Evolutionary conservation across 345 rosid genomes (phyloP), one percentile per base, ranked within the genome.

Genomic region (Ceriops decandra): DNA sequence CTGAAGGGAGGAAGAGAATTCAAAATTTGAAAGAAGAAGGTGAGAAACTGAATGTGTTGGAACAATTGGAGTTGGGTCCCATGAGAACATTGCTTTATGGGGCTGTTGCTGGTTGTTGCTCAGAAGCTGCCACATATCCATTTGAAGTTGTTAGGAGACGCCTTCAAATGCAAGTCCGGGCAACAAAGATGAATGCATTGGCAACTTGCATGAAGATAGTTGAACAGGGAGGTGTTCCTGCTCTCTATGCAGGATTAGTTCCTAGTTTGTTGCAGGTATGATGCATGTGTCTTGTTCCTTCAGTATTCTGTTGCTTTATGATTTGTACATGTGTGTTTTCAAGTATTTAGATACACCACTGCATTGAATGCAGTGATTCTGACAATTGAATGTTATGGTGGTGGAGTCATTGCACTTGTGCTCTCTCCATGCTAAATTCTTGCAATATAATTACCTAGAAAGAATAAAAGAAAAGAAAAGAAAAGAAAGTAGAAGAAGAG

Each of bases 81-180:
- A 31, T 81, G 7, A 86, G 95, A 74, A 93, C 98, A 63, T 84
- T 91, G 74, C 69, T 93, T 2, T 89, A 88, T 49, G 97, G 98
- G 59, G 98, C 97, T 47, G 66, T 91, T 22, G 89, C 96, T 2
- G 95, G 98, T 63, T 95, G 86, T 36, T 91, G 96, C 74, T 83
- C 97, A 54, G 98, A 93, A 83, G 97, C 90, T 69, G 86, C 92
- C 26, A 93, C 98, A 2, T 93, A 93, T 78, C 98, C 97, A 9
- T 91, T 91, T 64, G 98, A 91, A 85, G 96, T 89, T 57, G 96
- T 91, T 66, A 87, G 97, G 79, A 83, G 98, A 68, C 93, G 86
- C 51, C 96, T 93, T 74, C 98, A 93, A 75, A 81, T 93, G 91
- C 97, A 93, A 79, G 81, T 65, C n/a, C 83, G 78, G 57, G 77